These are phyloP conservation scores for Hygrophila difformis DNA, from an alignment of 257 asterid genomes.

Conservation along the genomic window DNA sequence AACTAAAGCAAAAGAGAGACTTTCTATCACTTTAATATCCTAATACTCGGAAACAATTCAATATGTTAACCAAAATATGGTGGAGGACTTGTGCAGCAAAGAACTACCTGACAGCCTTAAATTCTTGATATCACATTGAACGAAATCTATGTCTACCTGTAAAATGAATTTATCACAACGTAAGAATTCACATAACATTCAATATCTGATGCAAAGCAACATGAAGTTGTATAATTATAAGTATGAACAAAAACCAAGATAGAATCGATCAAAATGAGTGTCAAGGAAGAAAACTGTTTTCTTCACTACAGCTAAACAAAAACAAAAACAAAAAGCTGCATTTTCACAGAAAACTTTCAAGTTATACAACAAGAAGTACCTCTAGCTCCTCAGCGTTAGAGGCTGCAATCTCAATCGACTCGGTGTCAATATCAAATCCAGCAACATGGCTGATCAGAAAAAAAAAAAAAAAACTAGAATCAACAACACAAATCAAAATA, in stretches of 20 bases:
- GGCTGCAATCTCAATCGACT: conserved; percentile 82
- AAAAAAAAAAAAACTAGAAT: conserved; percentile 13
- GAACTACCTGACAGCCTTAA: conserved; percentile 54
- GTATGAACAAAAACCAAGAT: background rate
- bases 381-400: conserved; percentile 79
- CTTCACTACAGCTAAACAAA: background rate
- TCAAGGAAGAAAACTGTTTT: background rate
- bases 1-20: background rate
- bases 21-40: too few species aligned
- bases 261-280: background rate
- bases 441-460: conserved; percentile 47
- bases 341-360: conserved; percentile 3
- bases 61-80: too few species aligned
- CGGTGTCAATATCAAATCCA: conserved; percentile 76
- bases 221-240: too few species aligned
- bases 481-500: background rate
- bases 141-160: conserved; percentile 72
- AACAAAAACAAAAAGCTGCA: conserved; percentile 2
- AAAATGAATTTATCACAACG: conserved; percentile 15
- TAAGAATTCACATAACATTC: background rate
- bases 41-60: too few species aligned
- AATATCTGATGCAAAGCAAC: background rate
- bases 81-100: too few species aligned
- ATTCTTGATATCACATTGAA: conserved; percentile 61
- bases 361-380: conserved; percentile 25